Base-by-base conservation (phyloP, 2,329 filamentous ascomycete genomes). In the Colletotrichum sp. region DNA sequence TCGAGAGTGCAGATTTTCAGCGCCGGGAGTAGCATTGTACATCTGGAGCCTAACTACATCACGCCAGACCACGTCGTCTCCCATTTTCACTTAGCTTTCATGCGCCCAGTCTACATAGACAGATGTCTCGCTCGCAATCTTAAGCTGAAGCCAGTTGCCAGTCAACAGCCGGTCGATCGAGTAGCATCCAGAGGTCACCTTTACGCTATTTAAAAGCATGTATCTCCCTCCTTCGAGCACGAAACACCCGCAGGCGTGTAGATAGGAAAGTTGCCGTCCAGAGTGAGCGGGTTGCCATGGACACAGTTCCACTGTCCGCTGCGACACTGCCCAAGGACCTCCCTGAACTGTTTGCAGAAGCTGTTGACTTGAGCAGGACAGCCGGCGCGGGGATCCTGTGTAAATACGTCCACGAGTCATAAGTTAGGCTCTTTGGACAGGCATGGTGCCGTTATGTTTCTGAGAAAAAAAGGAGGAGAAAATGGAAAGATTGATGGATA, bases 341-440 rank as follows among this genome's bases (percentile, higher is more conserved):
- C 38, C 16, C 38, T 18, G 38, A 43, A 43, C 5, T 6, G 38
- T 43, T 43, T 43, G 38, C 38, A 43, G 38, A 43, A 43, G 38
- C 38, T 43, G 38, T 3, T 43, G 38, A 43, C 38, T 18, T 43
- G 5, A 9, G 38, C 18, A 43, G 38, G 38, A 18, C 38, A 43
- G 38, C 38, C 38, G 18, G 38, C 38, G 18, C 38, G 38, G 38
- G 38, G 11, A 43, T 43, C 38, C 38, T 43, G 9, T 43, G 8
- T 11, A 33, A 18, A 18, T 6, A n/a, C 18, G 18, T 2, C 8
- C 5, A 0, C 2, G 1, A 43, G 38, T n/a, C 9, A 5, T 8
- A 3, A n/a, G 38, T n/a, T 43, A 3, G 31, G 31, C 9, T 33
- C 31, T 33, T 33, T 33, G 31, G 31, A 33, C 9, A 11, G 9